phyloP scores from a whole-genome alignment of 768 basidiomycete genomes.

The Lyophyllum decastes region DNA sequence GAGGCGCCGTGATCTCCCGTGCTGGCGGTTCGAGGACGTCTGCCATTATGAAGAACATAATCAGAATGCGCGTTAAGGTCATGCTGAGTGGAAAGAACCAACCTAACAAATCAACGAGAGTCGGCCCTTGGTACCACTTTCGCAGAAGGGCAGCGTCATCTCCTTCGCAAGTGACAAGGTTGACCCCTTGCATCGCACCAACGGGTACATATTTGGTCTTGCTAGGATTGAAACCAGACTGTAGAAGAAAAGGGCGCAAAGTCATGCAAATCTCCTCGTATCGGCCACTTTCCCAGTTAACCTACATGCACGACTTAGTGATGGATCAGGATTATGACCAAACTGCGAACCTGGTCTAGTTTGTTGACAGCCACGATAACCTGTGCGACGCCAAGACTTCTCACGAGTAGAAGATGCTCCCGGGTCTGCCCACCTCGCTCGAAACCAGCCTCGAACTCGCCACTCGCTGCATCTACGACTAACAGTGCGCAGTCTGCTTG shows the following conservation, averaged over 20 bases:
- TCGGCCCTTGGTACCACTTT: conserved; percentile 85
- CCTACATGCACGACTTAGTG: conserved; percentile 46
- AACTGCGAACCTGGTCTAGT: conserved; percentile 73
- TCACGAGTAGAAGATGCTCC: conserved; percentile 89
- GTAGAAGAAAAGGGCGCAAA: conserved; percentile 78
- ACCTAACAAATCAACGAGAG: conserved; percentile 86
- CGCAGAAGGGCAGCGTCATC: conserved; percentile 48
- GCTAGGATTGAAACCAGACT: conserved; percentile 81
- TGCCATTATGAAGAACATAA: conserved; percentile 24
- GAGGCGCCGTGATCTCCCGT: conserved; percentile 72
- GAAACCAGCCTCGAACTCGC: conserved; percentile 97
- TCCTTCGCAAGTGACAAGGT: conserved; percentile 58
- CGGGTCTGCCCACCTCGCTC: conserved; percentile 93
- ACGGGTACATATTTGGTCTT: conserved; percentile 89
- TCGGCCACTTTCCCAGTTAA: conserved; percentile 81
- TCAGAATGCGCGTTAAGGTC: neutral
- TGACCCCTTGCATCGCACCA: conserved; percentile 87
- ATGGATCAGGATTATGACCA: neutral
- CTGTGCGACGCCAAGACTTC: conserved; percentile 90
- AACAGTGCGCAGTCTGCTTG: conserved; percentile 95
- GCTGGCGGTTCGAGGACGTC: conserved; percentile 81
- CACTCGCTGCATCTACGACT: conserved; percentile 86
- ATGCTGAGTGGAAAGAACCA: conserved; percentile 1
- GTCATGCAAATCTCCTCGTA: conserved; percentile 82
- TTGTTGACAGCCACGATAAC: conserved; percentile 95